Base-by-base conservation (phyloP, 495 filamentous ascomycete genomes). In the Xylaria bambusicola region DNA sequence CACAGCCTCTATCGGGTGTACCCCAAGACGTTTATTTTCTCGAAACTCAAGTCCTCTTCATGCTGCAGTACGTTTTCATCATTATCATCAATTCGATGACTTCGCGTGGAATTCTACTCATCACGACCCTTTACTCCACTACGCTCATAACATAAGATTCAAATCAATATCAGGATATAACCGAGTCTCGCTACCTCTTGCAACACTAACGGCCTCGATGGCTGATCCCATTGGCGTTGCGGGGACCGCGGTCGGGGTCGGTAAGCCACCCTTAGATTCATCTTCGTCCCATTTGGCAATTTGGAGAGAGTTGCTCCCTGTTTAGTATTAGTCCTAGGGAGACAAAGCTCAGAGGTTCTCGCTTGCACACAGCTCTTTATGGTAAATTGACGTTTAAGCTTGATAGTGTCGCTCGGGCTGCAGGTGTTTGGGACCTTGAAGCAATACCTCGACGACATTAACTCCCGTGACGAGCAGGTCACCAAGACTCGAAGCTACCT, bases 321-420 rank as follows among this genome's bases (percentile, higher is more conserved):
- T 33, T 33, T n/a, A n/a, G n/a, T n/a, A n/a, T n/a, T n/a, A n/a
- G n/a, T n/a, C n/a, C n/a, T n/a, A n/a, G n/a, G n/a, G n/a, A n/a
- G n/a, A n/a, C n/a, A n/a, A n/a, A n/a, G n/a, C n/a, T n/a, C n/a
- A n/a, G n/a, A n/a, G n/a, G n/a, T n/a, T n/a, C n/a, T n/a, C n/a
- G n/a, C n/a, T n/a, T n/a, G n/a, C n/a, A n/a, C n/a, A n/a, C n/a
- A n/a, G n/a, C n/a, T n/a, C n/a, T n/a, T n/a, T n/a, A n/a, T n/a
- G n/a, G n/a, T n/a, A n/a, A 33, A 33, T 10, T 33, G 31, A 33
- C 31, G n/a, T 33, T 10, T 10, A 10, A 33, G 31, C 10, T 6
- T 10, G 31, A 10, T 48, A 26, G 45, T 48, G 26, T 48, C 45
- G 45, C 46, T 49, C 24, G 46, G 46, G 24, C 46, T 49, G 3